phyloP scores from a whole-genome alignment of 2,329 filamentous ascomycete genomes.

The Dissoconium aciculare region DNA sequence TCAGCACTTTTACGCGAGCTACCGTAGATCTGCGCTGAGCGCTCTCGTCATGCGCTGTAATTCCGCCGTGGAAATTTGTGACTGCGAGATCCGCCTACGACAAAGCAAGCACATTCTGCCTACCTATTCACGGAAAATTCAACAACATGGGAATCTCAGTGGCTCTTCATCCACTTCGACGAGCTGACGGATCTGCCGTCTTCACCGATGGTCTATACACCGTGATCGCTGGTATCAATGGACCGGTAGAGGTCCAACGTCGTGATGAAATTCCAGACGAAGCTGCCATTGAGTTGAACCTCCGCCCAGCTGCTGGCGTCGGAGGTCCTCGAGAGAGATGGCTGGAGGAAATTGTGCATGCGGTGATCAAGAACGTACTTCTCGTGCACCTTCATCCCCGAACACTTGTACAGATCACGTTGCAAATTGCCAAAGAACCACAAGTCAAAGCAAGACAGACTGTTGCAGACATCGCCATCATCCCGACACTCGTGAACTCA shows the following conservation, averaged over 20 bases:
- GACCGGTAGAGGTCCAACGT: conserved; percentile 76
- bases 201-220: conserved; percentile 59
- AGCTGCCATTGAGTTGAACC: conserved; percentile 74
- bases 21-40: no score
- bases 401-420: conserved; percentile 61
- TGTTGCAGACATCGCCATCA: conserved; percentile 55
- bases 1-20: no score
- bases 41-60: no score
- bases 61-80: no score
- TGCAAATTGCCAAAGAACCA: conserved; percentile 44
- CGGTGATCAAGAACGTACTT: conserved; percentile 55
- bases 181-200: conserved; percentile 65
- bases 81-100: no score
- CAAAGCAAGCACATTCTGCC: no score
- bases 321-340: conserved; percentile 51
- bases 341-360: conserved; percentile 61
- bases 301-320: conserved; percentile 72
- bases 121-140: no score
- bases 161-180: conserved; percentile 38
- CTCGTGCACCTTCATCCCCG: conserved; percentile 62
- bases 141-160: no score
- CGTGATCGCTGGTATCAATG: conserved; percentile 76
- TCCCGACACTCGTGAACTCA: conserved; percentile 72
- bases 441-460: conserved; percentile 6
- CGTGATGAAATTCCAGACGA: conserved; percentile 87